Evolutionary conservation across 2,329 filamentous ascomycete species (phyloP).

Genomic region (Beauveria brongniartii): DNA sequence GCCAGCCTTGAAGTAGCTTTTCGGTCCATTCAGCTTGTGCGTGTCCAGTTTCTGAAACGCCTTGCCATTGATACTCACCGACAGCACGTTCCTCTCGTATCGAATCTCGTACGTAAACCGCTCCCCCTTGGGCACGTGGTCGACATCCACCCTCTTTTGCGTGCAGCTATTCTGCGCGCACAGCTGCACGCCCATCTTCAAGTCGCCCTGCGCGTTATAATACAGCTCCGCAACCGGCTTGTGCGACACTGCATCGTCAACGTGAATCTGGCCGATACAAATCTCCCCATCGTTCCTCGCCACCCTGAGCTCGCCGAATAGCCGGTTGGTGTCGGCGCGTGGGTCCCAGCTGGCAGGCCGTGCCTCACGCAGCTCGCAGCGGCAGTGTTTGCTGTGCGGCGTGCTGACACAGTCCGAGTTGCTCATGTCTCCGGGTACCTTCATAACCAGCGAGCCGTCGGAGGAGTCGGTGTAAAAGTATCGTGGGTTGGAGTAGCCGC

Average conservation of each 20-base stretch:
- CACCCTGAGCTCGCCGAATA: constrained; percentile 24
- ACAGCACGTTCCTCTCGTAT: constrained; percentile 26
- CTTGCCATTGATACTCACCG: constrained; percentile 23
- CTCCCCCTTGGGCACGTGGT: constrained; percentile 23
- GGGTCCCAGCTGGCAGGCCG: constrained; percentile 26
- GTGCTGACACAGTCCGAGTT: constrained; percentile 30
- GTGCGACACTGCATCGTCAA: constrained; percentile 26
- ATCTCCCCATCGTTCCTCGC: constrained; percentile 28
- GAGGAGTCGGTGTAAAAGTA: constrained; percentile 28
- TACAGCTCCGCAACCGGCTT: constrained; percentile 34
- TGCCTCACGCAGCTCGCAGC: constrained; percentile 32
- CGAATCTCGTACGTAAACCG: constrained; percentile 30
- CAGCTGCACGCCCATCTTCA: constrained; percentile 31
- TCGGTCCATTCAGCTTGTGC: constrained; percentile 21
- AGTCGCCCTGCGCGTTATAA: constrained; percentile 24
- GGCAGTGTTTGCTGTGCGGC: constrained; percentile 32
- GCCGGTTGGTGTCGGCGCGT: constrained; percentile 22
- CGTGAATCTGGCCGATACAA: constrained; percentile 32
- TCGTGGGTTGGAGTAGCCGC: constrained; percentile 24
- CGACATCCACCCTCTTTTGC: constrained; percentile 24
- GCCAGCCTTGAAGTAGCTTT: constrained; percentile 30
- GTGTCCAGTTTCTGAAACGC: constrained; percentile 19
- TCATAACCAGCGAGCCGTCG: constrained; percentile 29
- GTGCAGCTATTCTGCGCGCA: constrained; percentile 20
- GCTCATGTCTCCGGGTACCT: constrained; percentile 27